Evolutionary conservation across 2,329 filamentous ascomycete species (phyloP).

Genomic region (Penicillium rolfsii): DNA sequence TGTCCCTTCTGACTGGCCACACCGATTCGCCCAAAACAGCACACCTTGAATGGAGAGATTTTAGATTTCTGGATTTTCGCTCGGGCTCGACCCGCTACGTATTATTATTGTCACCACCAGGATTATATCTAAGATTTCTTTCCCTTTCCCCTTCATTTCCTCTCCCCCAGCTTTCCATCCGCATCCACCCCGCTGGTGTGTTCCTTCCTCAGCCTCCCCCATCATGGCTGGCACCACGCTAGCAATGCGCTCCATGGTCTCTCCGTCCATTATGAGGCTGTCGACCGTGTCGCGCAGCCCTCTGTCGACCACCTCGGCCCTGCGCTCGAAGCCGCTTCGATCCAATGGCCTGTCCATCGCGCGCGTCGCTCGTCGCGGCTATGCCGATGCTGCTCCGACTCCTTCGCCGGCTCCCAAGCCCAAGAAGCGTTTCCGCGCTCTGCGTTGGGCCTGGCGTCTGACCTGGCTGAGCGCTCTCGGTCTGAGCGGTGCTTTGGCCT

Average conservation of each 20-base stretch:
- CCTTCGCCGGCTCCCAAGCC: conserved; percentile 43
- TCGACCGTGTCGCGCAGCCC: conserved; percentile 44
- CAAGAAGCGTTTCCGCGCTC: conserved; percentile 66
- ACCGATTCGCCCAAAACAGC: conserved; percentile 46
- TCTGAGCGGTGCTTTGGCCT: conserved; percentile 71
- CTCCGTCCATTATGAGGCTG: conserved; percentile 38
- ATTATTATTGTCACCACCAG: neutral
- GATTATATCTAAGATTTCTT: neutral
- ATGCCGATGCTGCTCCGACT: conserved; percentile 54
- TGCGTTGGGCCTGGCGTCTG: conserved; percentile 82
- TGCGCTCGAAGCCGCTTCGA: conserved; percentile 35
- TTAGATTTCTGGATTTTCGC: conserved; percentile 1
- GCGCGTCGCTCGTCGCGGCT: conserved; percentile 50
- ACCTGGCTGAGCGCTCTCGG: conserved; percentile 75
- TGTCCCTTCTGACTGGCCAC: conserved; percentile 22
- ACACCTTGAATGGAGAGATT: neutral
- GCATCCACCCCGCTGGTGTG: conserved; percentile 24
- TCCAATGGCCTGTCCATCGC: conserved; percentile 32
- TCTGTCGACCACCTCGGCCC: conserved; percentile 34
- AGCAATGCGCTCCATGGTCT: conserved; percentile 40
- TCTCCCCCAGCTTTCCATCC: conserved; percentile 16
- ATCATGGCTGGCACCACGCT: conserved; percentile 43
- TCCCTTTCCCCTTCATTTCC: conserved; percentile 22
- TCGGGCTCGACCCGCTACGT: neutral
- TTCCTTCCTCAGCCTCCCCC: conserved; percentile 18